Evolutionary conservation across 768 basidiomycete genomes (phyloP), one percentile per base, ranked within the genome.

Genomic region (Trametes cingulata): DNA sequence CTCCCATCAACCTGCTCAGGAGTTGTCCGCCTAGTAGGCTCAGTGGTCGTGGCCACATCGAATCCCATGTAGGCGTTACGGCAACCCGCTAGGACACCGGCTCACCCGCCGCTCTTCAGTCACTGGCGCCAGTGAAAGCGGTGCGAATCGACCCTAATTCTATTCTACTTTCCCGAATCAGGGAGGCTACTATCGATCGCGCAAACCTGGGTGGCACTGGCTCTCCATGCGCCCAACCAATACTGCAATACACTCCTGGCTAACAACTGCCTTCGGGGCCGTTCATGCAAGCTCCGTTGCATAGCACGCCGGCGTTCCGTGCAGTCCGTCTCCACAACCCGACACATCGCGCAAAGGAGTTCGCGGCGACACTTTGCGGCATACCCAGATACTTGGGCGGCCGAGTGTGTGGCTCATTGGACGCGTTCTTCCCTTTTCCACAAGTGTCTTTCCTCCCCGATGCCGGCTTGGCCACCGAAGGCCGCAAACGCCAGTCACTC

Each of bases 61-160:
- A n/a, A n/a, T 48, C 7, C 33, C 5, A 20, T 13, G 2, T 2
- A 13, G 17, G n/a, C 7, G 2, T 57, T 57, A 57, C 56, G 56
- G 56, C 56, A 57, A 49, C 47, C 56, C 56, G 47, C 51, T 41
- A 41, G 17, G 39, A 57, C 13, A 33, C 47, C 56, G 47, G 56
- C 25, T 37, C 27, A n/a, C 33, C 24, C 2, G 20, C 37, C 51
- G 51, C 22, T 5, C 10, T 15, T 25, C 37, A 14, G 13, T 17
- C 39, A 40, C 14, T n/a, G 6, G 12, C 19, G 10, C 9, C n/a
- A 7, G 43, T 5, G 19, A 25, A 49, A 27, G 27, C 27, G 47
- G 56, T 47, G 56, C 47, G 56, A 48, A 13, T 33, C 33, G 25
- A 25, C 17, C 6, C 15, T 20, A 41, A 33, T 33, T 49, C 47